These are phyloP conservation scores for Neurospora crassa DNA, from an alignment of 2,329 filamentous ascomycete species.

Conservation along the genomic window DNA sequence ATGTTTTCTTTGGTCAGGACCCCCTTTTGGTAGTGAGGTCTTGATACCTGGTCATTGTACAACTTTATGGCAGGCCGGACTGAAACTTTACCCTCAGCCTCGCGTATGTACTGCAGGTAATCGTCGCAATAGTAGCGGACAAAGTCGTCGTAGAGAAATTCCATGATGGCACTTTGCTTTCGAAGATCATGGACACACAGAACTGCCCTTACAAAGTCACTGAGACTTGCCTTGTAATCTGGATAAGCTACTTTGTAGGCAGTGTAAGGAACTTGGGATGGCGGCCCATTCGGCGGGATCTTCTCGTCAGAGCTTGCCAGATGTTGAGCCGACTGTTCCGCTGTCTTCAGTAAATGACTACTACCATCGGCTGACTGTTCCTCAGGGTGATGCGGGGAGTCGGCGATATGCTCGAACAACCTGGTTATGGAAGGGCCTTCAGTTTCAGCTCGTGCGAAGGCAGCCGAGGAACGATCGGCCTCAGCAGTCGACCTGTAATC, in stretches of 20 bases:
- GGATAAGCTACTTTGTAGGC: conserved; percentile 35
- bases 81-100: conserved; percentile 4
- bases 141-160: conserved; percentile 44
- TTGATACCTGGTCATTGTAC: conserved; percentile 24
- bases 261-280: conserved; percentile 23
- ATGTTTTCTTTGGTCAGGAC: conserved; percentile 29
- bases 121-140: conserved; percentile 33
- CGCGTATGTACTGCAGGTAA: conserved; percentile 31
- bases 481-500: neutral
- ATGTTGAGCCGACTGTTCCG: neutral
- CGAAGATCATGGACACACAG: conserved; percentile 32
- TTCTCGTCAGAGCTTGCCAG: conserved; percentile 5
- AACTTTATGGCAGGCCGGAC: conserved; percentile 32
- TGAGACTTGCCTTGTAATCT: conserved; percentile 28
- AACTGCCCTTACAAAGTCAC: conserved; percentile 35
- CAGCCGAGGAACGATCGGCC: neutral
- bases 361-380: neutral
- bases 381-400: neutral
- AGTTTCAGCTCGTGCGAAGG: neutral
- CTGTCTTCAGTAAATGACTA: neutral
- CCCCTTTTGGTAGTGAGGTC: conserved; percentile 21
- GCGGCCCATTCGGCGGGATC: conserved; percentile 12
- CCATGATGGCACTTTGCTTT: conserved; percentile 25
- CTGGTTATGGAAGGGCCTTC: neutral
- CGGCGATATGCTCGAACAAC: neutral